Evolutionary conservation across 768 basidiomycete genomes (phyloP).

Genomic region (Agrocybe pediades): DNA sequence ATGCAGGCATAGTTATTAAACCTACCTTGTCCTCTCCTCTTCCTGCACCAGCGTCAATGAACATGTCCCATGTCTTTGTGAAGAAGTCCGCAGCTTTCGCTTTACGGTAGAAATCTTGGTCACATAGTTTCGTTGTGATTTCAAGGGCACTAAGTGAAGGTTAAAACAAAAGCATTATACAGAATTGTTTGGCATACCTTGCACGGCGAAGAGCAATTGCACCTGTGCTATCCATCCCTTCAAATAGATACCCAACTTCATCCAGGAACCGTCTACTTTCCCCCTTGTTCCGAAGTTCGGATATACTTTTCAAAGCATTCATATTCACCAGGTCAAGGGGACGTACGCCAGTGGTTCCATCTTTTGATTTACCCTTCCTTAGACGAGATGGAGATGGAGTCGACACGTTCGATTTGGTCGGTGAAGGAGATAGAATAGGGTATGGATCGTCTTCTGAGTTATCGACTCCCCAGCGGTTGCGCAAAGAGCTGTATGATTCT

Average conservation of each 20-base stretch:
- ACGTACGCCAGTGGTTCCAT: slow-evolving; percentile 20
- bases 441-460: slow-evolving; percentile 73
- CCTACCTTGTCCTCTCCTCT: slow-evolving; percentile 58
- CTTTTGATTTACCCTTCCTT: slow-evolving; percentile 38
- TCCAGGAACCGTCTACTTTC: slow-evolving; percentile 81
- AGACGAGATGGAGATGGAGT: slow-evolving; percentile 38
- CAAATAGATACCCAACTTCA: slow-evolving; percentile 83
- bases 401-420: slow-evolving; percentile 30
- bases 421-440: slow-evolving; percentile 30
- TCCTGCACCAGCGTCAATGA: slow-evolving; percentile 60
- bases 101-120: slow-evolving; percentile 74
- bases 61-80: slow-evolving; percentile 65
- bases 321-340: slow-evolving; percentile 58
- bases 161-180: background rate
- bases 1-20: background rate
- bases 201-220: slow-evolving; percentile 61
- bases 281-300: slow-evolving; percentile 79
- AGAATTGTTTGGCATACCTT: slow-evolving; percentile 45
- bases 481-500: slow-evolving; percentile 78
- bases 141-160: slow-evolving; percentile 62
- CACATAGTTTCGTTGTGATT: slow-evolving; percentile 73
- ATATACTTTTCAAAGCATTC: slow-evolving; percentile 79
- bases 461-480: slow-evolving; percentile 82
- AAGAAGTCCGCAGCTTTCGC: slow-evolving; percentile 79
- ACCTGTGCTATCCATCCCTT: slow-evolving; percentile 63